Evolutionary conservation across 2,329 filamentous ascomycete species (phyloP), one percentile per base, ranked within the genome.

Genomic region (Geosmithia morbida): DNA sequence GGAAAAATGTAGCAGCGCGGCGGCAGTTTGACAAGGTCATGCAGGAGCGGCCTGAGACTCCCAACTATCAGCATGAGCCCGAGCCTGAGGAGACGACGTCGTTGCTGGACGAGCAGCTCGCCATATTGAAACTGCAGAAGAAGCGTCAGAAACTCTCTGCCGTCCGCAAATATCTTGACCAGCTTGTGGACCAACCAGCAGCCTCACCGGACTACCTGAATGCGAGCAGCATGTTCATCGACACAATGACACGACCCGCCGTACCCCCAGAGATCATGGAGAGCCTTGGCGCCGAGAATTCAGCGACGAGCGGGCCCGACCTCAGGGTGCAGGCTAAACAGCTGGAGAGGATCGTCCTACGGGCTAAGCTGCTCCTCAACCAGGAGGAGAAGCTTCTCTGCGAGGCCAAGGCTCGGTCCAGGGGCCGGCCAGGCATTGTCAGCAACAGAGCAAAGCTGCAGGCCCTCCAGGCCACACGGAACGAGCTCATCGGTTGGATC

Each of bases 401-500:
- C 2, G 70, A 71, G 40, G 64, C 72, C 18, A 70, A 65, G 50
- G 57, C 64, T 45, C 59, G 59, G 41, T 60, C 61, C 6, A 60
- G 65, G 17, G 55, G 59, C 41, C 59, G 63, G 8, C 62, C 64
- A 1, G 61, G 62, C 41, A 56, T 56, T 17, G 53, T 70, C 40
- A 63, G 62, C 50, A 60, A 63, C 41, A 57, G 58, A 2, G 57
- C 64, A 16, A 75, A 72, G 51, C 53, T 78, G 2, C 64, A 69
- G 44, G 79, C 79, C 14, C 61, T 83, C 10, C 70, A 68, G 41
- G 63, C 63, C 7, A 75, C 79, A 11, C 69, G 80, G 16, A 71
- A 73, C 46, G 74, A 77, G 51, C 67, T 83, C 46, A 82, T 83
- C 49, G 67, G 62, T 48, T 83, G 79, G 79, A 81, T 83, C 48